A percentile compares a stretch with the other conserved stretches of the same genome.
Evolutionary conservation across 768 basidiomycete genomes (phyloP).

Genomic region (Ramaria rubella): DNA sequence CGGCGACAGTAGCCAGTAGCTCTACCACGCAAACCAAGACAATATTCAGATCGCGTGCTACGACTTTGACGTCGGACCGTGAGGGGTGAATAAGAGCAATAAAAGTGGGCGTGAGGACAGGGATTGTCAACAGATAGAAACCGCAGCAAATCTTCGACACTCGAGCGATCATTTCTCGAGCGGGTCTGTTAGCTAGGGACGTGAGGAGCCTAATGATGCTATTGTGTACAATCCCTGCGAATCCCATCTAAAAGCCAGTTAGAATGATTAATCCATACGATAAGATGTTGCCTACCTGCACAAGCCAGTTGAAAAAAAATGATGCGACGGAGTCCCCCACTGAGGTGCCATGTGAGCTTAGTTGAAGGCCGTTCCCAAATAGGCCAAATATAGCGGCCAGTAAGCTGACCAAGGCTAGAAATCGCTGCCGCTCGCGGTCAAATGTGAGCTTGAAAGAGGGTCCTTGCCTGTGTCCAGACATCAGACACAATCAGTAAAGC

Average conservation of each 20-base stretch:
- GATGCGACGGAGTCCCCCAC: neutral
- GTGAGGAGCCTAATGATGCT: neutral
- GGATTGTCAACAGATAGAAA: neutral
- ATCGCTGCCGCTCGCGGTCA: neutral
- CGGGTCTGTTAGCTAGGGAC: neutral
- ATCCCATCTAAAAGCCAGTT: neutral
- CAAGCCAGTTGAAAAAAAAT: neutral
- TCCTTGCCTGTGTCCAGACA: neutral
- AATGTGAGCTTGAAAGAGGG: neutral
- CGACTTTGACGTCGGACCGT: neutral
- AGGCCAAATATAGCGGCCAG: neutral
- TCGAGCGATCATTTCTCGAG: neutral
- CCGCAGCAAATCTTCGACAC: neutral
- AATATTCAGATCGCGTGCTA: neutral
- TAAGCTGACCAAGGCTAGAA: neutral
- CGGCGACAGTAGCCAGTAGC: neutral
- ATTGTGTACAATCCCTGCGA: neutral
- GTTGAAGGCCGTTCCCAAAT: neutral
- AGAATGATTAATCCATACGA: neutral
- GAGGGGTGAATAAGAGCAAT: neutral
- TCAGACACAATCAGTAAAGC: too few relatives aligned
- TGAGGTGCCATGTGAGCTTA: neutral
- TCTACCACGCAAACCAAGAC: neutral
- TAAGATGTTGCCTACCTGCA: neutral
- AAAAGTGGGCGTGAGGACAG: neutral